Percentiles rank a stretch among this genome's conserved stretches.
phyloP scores from a whole-genome alignment of 495 filamentous ascomycete species.

The Cercophora samala region DNA sequence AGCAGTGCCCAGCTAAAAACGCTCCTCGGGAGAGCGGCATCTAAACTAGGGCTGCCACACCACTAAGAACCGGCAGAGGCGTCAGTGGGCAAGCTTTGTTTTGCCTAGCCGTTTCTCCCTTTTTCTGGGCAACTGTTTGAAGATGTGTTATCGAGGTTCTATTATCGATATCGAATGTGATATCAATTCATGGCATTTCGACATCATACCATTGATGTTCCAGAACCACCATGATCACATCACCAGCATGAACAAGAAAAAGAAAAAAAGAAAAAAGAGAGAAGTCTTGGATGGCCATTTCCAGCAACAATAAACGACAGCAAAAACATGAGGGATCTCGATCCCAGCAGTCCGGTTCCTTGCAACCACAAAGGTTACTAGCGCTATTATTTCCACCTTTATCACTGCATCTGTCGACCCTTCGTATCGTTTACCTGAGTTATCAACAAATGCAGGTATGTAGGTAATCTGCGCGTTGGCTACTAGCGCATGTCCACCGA shows the following conservation, averaged over 20 bases:
- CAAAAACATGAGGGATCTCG: not conserved
- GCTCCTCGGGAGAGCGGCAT: conserved; percentile 1
- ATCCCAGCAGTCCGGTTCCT: not conserved
- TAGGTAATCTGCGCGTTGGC: not conserved
- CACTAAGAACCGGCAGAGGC: not conserved
- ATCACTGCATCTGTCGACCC: not conserved
- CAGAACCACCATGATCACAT: not conserved
- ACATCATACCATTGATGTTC: not conserved
- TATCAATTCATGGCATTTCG: not conserved
- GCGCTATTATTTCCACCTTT: not conserved
- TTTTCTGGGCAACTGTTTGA: not conserved
- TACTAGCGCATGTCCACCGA: not conserved
- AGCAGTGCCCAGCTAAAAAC: not conserved
- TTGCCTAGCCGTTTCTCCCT: not conserved
- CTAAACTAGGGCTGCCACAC: not conserved
- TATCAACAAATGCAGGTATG: not conserved
- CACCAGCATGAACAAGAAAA: not conserved
- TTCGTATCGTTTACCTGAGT: conserved; percentile 3
- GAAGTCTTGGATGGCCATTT: not conserved
- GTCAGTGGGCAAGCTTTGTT: not conserved
- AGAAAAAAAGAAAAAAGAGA: not conserved
- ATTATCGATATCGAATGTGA: not conserved
- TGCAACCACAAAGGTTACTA: not conserved
- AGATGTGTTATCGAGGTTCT: no score
- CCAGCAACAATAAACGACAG: not conserved